Conservation (phyloP, 2,329 filamentous ascomycete genomes). For the Fusarium torreyae region DNA sequence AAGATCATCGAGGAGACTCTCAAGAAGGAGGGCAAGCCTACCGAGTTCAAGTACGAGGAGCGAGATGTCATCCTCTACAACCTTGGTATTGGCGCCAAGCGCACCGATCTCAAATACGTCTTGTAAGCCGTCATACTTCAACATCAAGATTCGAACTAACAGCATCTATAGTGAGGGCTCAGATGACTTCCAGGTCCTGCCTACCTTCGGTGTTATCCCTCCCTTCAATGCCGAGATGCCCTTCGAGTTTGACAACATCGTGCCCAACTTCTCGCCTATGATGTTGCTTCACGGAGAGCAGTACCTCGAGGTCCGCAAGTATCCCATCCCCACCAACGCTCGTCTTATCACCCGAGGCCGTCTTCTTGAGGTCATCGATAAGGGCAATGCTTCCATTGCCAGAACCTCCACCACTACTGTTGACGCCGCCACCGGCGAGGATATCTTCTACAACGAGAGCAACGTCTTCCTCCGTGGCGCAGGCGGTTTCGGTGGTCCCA, state of each 20-base stretch:
- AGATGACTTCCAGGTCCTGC: slow-evolving; percentile 93
- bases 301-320: slow-evolving; percentile 94
- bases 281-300: slow-evolving; percentile 99
- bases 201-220: slow-evolving; percentile 97
- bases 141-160: slow-evolving; percentile 4
- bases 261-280: slow-evolving; percentile 98
- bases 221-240: slow-evolving; percentile 87
- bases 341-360: slow-evolving; percentile 82
- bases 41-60: slow-evolving; percentile 87
- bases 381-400: slow-evolving; percentile 89
- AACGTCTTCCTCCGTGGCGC: slow-evolving; percentile 93
- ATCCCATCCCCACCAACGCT: slow-evolving; percentile 88
- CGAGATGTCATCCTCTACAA: slow-evolving; percentile 96
- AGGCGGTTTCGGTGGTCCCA: slow-evolving; percentile 89
- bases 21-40: slow-evolving; percentile 77
- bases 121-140: slow-evolving; percentile 66
- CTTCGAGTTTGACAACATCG: slow-evolving; percentile 84
- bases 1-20: slow-evolving; percentile 83
- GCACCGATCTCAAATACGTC: slow-evolving; percentile 87
- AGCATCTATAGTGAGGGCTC: slow-evolving; percentile 76
- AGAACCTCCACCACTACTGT: slow-evolving; percentile 86
- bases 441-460: slow-evolving; percentile 96
- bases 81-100: slow-evolving; percentile 92
- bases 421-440: slow-evolving; percentile 86
- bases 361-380: slow-evolving; percentile 96